A percentile compares a stretch with the other conserved stretches of the same genome.
These are phyloP conservation scores for Oenanthe sinensis DNA, from an alignment of 129 eudicot genomes.

Conservation along the genomic window DNA sequence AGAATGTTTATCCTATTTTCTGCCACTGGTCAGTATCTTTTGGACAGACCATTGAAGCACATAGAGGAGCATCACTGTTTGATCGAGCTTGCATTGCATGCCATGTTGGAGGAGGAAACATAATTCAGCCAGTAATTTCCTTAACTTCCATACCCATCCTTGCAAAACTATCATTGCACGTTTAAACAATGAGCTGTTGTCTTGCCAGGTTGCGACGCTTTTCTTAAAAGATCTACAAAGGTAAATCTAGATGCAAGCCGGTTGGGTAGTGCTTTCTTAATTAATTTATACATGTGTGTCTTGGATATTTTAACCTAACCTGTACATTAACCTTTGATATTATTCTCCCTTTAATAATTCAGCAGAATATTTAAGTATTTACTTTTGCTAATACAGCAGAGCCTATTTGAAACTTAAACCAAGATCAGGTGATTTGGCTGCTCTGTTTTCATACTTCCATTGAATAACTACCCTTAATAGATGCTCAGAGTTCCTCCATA, in stretches of 20 bases:
- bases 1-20: not conserved
- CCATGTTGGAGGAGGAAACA: slow-evolving; percentile 93
- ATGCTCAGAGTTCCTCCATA: too few relatives aligned
- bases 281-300: not conserved
- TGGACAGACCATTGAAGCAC: slow-evolving; percentile 41
- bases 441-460: not conserved
- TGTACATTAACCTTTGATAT: too few relatives aligned
- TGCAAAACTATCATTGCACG: not conserved
- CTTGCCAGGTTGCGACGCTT: slow-evolving; percentile 76
- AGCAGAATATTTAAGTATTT: too few relatives aligned
- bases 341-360: too few relatives aligned
- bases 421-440: not conserved
- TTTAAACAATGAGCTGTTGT: not conserved
- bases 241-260: slow-evolving; percentile 8
- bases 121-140: slow-evolving; percentile 71
- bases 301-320: too few relatives aligned
- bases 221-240: slow-evolving; percentile 76
- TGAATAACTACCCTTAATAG: not conserved
- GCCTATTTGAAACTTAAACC: not conserved
- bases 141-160: not conserved
- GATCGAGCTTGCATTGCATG: slow-evolving; percentile 88
- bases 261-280: not conserved
- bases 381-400: too few relatives aligned
- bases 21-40: slow-evolving; percentile 33
- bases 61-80: slow-evolving; percentile 64